Percentiles rank a stretch among this genome's conserved stretches.
Conservation (phyloP, 176 grass and related monocot genomes). For the Oryza nivara region DNA sequence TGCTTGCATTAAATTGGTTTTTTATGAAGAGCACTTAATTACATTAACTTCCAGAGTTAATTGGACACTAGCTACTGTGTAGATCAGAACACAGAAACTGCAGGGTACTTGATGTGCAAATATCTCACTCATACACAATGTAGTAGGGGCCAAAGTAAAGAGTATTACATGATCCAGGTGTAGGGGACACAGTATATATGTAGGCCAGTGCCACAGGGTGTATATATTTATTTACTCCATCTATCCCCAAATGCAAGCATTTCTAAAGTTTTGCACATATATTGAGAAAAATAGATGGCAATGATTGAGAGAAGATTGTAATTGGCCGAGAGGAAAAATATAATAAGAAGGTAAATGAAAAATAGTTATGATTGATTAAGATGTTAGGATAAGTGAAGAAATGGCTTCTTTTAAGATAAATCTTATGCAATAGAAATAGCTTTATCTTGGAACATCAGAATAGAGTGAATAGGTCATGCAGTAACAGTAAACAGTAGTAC, state of each 20-base stretch:
- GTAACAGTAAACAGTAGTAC: not conserved
- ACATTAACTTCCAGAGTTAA: not conserved
- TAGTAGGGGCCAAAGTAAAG: not conserved
- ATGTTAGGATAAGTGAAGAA: too few relatives aligned
- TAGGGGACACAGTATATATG: not conserved
- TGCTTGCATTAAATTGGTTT: not conserved
- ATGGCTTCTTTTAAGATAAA: too few relatives aligned
- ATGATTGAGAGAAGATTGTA: too few relatives aligned
- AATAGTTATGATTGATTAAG: too few relatives aligned
- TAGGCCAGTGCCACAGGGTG: not conserved
- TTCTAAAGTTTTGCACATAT: too few relatives aligned
- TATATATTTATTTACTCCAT: not conserved
- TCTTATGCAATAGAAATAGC: too few relatives aligned
- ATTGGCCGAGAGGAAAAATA: too few relatives aligned
- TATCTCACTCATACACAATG: not conserved
- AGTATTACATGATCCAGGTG: not conserved
- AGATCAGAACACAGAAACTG: not conserved
- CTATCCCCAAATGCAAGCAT: too few relatives aligned
- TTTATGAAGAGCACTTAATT: not conserved
- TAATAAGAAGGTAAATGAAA: too few relatives aligned
- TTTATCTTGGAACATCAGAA: too few relatives aligned
- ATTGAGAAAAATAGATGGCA: too few relatives aligned
- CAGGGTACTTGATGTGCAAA: slow-evolving; percentile 5
- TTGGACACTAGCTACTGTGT: not conserved
- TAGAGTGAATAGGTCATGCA: not conserved